phyloP scores from a whole-genome alignment of 129 eudicot species.

The Centaurea solstitialis region DNA sequence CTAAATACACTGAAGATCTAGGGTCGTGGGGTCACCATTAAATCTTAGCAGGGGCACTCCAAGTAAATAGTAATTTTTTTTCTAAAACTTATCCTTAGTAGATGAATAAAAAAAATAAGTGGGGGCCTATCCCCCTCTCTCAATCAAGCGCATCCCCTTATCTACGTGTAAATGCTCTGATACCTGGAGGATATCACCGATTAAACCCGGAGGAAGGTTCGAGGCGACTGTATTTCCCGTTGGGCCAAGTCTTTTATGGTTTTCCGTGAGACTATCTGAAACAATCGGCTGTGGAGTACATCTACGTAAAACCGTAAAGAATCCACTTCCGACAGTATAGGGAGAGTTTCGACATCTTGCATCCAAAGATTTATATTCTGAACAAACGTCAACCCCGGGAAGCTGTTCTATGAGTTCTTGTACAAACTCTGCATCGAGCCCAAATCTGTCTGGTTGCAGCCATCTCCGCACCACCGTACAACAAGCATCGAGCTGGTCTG shows the following conservation, averaged over 20 bases:
- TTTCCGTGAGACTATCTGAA: conserved; percentile 31
- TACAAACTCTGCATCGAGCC: conserved; percentile 79
- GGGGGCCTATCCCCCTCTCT: too few relatives aligned
- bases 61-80: too few relatives aligned
- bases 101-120: too few relatives aligned
- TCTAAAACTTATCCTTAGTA: too few relatives aligned
- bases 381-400: conserved; percentile 57
- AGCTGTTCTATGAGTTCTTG: conserved; percentile 88
- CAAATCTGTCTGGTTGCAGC: conserved; percentile 75
- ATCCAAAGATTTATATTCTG: conserved; percentile 47
- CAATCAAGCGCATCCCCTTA: too few relatives aligned
- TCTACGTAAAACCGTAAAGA: conserved; percentile 49
- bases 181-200: conserved; percentile 93
- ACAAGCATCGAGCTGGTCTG: conserved; percentile 43
- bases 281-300: conserved; percentile 25
- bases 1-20: too few relatives aligned
- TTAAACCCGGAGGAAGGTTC: conserved; percentile 60
- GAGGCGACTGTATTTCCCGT: conserved; percentile 60
- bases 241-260: conserved; percentile 40
- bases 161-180: neutral
- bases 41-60: too few relatives aligned
- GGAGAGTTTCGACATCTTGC: conserved; percentile 41
- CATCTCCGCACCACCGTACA: conserved; percentile 50
- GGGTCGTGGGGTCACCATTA: too few relatives aligned
- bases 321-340: conserved; percentile 71